Evolutionary conservation across 441 rosid species (phyloP).

Genomic region (Raphanus hybrid): DNA sequence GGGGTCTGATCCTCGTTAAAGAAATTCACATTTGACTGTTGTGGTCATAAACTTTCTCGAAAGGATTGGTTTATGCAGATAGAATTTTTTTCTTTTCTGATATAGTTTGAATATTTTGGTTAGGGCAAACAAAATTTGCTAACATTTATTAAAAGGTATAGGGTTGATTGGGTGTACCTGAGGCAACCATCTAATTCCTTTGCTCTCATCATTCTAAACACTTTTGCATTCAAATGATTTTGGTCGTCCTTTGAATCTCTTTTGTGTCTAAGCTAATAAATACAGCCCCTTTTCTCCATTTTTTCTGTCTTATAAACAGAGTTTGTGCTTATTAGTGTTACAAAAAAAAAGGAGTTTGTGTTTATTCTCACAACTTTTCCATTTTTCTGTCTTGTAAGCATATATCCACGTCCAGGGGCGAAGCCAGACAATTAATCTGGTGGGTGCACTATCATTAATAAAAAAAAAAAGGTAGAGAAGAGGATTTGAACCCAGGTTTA

Average conservation of each 20-base stretch:
- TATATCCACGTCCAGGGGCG: constrained; percentile 17
- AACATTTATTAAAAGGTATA: constrained; percentile 39
- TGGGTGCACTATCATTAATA: no score
- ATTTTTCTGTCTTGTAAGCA: not conserved
- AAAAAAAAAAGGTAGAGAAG: no score
- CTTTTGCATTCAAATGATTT: constrained; percentile 71
- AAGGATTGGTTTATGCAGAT: constrained; percentile 34
- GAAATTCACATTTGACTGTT: constrained; percentile 39
- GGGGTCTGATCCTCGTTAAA: constrained; percentile 42
- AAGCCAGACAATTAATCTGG: no score
- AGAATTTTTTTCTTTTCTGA: constrained; percentile 13
- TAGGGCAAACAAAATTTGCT: constrained; percentile 50
- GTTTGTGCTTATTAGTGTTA: no score
- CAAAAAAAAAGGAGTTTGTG: constrained; percentile 39
- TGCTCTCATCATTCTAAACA: constrained; percentile 62
- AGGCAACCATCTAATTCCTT: constrained; percentile 59
- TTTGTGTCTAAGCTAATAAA: constrained; percentile 71
- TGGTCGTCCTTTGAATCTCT: constrained; percentile 71
- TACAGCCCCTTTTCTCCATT: constrained; percentile 29
- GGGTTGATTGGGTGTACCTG: constrained; percentile 51
- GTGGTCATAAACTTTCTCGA: constrained; percentile 41
- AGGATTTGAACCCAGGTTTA: no score
- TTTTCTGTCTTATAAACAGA: constrained; percentile 55
- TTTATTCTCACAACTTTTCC: constrained; percentile 41
- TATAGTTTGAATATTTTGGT: constrained; percentile 28